Evolutionary conservation across 176 grass and related monocot species (phyloP), one percentile per base, ranked within the genome.

Genomic region (Metroxylon sagu): DNA sequence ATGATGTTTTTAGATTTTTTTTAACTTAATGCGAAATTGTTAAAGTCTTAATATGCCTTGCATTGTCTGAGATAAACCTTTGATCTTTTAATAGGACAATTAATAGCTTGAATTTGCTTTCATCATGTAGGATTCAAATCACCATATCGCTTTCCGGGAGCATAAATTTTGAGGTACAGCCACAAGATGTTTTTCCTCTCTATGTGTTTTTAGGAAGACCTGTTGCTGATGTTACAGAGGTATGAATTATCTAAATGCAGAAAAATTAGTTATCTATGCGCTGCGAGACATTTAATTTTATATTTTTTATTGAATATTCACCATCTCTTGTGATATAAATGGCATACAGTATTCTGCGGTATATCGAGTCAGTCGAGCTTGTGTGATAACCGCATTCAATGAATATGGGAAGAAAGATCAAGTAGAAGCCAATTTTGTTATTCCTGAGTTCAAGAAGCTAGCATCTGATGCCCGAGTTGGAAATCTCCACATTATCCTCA

Each of bases 151-250:
- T 95, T 23, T 70, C 77, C 57, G 70, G 58, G 56, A 70, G 49
- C 50, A 31, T 71, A 71, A 86, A 87, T 71, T 18, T 54, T 62
- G 77, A 74, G 77, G 27, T 84, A 71, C 76, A 68, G 73, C 39
- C 72, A 54, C 61, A 56, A 14, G 43, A 71, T 65, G 61, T 89
- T 10, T 95, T 95, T 76, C 90, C 90, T 74, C 35, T 95, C 6
- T 83, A 89, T 52, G 79, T 89, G 65, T 68, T 95, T 28, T 68
- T 89, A 73, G 85, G 78, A 77, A 83, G 59, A 76, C 64, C 80
- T 59, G 59, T 77, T 59, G 48, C 54, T 14, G 52, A 77, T 67
- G 61, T 58, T 77, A 61, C 49, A 48, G 18, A 64, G 64, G 64
- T 66, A 71, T 79, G 76, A 10, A 43, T 12, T 43, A 43, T 43